A percentile compares a stretch with the other conserved stretches of the same genome.
Conservation (phyloP, 805 yeast genomes). For the Lipomyces yamanashiensis region DNA sequence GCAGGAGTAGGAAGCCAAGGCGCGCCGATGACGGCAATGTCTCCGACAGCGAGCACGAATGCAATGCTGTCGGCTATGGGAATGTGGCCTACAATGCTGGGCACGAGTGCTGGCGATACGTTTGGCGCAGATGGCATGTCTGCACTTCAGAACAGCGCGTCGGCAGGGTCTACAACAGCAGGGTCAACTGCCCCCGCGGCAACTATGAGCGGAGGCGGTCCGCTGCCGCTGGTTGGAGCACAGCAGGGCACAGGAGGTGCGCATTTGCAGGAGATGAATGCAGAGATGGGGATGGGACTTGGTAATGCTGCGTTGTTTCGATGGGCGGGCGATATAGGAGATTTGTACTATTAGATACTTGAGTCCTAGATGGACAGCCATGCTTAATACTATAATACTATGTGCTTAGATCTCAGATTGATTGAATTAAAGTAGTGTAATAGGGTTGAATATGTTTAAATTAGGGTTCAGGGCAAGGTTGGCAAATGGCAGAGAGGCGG, state of each 20-base stretch:
- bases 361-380: not conserved
- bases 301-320: conserved; percentile 29
- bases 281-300: conserved; percentile 27
- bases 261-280: conserved; percentile 23
- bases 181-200: not conserved
- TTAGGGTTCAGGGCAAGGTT: too few relatives aligned
- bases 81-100: conserved; percentile 23
- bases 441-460: too few relatives aligned
- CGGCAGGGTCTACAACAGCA: not conserved
- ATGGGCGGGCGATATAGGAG: conserved; percentile 30
- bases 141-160: not conserved
- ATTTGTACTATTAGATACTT: conserved; percentile 20
- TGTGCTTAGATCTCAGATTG: not conserved
- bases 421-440: too few relatives aligned
- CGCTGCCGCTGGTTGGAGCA: too few relatives aligned
- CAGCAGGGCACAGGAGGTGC: not conserved
- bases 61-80: conserved; percentile 8
- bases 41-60: not conserved
- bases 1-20: not conserved
- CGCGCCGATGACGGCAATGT: not conserved
- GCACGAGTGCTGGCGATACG: not conserved
- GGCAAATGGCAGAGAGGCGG: too few relatives aligned
- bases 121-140: not conserved
- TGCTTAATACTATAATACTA: not conserved
- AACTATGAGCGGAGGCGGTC: not conserved